Percentiles rank a stretch among this genome's conserved stretches.
These are phyloP conservation scores for Botryotinia convoluta DNA, from an alignment of 2,329 filamentous ascomycete species.

Conservation along the genomic window DNA sequence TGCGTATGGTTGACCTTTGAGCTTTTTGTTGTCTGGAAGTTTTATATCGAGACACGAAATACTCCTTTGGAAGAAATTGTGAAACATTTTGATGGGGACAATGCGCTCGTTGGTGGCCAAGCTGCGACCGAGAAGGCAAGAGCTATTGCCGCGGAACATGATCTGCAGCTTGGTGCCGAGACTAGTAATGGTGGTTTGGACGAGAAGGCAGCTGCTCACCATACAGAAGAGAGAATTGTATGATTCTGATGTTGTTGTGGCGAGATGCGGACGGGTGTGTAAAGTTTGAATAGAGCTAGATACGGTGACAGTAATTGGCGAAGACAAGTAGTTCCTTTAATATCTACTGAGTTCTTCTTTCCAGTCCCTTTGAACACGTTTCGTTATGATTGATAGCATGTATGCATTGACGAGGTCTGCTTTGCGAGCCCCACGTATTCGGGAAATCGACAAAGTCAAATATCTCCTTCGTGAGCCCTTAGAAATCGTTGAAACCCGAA, in stretches of 20 bases:
- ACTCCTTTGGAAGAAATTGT: conserved; percentile 47
- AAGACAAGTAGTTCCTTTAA: not conserved
- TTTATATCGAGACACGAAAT: conserved; percentile 45
- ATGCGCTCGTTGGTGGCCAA: conserved; percentile 34
- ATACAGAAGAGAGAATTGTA: conserved; percentile 15
- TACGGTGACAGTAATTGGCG: not conserved
- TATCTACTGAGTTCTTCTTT: not conserved
- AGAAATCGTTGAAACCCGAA: not conserved
- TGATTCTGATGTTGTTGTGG: not conserved
- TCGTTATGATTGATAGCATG: not conserved
- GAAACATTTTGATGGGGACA: conserved; percentile 45
- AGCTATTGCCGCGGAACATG: conserved; percentile 15
- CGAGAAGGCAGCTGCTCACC: conserved; percentile 10
- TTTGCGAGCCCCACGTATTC: not conserved
- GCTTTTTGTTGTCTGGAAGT: conserved; percentile 33
- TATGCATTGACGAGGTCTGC: not conserved
- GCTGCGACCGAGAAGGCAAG: conserved; percentile 21
- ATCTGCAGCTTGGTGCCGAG: conserved; percentile 14
- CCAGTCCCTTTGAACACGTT: not conserved
- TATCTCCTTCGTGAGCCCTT: not conserved
- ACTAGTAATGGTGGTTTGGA: conserved; percentile 7
- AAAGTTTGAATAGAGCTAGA: not conserved
- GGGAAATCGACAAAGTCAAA: not conserved
- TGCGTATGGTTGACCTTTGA: conserved; percentile 38
- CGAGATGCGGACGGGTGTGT: not conserved